phyloP scores from a whole-genome alignment of 352 stramenopile genomes.

The Phytophthora palmivora region DNA sequence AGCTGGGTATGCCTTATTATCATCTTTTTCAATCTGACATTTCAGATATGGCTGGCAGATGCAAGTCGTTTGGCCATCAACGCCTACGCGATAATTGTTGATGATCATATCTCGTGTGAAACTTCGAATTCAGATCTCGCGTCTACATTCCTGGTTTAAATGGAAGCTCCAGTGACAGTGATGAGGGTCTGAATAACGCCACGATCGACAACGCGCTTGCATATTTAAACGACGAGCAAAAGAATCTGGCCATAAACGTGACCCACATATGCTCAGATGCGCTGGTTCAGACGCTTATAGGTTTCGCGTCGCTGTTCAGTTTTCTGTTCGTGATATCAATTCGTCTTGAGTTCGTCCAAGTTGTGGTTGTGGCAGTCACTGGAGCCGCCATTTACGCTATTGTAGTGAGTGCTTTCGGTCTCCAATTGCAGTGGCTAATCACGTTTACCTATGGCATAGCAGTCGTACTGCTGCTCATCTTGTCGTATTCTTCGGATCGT shows the following conservation, averaged over 20 bases:
- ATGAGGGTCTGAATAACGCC: constrained; percentile 20
- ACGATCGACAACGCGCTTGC: constrained; percentile 35
- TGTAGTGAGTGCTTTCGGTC: constrained; percentile 58
- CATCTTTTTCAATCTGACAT: constrained; percentile 78
- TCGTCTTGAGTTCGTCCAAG: constrained; percentile 89
- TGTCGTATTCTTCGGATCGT: constrained; percentile 81
- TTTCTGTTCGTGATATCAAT: constrained; percentile 88
- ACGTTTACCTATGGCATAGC: constrained; percentile 68
- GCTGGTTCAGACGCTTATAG: constrained; percentile 69
- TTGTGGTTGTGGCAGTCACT: constrained; percentile 71
- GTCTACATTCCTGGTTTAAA: constrained; percentile 36
- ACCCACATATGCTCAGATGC: constrained; percentile 63
- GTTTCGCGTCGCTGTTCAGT: constrained; percentile 78
- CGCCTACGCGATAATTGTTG: constrained; percentile 50
- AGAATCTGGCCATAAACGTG: constrained; percentile 40
- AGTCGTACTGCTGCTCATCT: constrained; percentile 74
- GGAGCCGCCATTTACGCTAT: constrained; percentile 65
- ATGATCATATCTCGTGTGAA: constrained; percentile 47
- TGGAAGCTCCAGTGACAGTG: constrained; percentile 30
- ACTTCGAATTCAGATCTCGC: constrained; percentile 28
- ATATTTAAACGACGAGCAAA: constrained; percentile 45
- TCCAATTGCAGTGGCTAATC: constrained; percentile 76
- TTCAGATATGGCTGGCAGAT: constrained; percentile 79
- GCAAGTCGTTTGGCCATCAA: constrained; percentile 61
- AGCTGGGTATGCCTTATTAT: constrained; percentile 80